These are phyloP conservation scores for Pseudopithomyces maydicus DNA, from an alignment of 2,329 filamentous ascomycete genomes.

Conservation along the genomic window DNA sequence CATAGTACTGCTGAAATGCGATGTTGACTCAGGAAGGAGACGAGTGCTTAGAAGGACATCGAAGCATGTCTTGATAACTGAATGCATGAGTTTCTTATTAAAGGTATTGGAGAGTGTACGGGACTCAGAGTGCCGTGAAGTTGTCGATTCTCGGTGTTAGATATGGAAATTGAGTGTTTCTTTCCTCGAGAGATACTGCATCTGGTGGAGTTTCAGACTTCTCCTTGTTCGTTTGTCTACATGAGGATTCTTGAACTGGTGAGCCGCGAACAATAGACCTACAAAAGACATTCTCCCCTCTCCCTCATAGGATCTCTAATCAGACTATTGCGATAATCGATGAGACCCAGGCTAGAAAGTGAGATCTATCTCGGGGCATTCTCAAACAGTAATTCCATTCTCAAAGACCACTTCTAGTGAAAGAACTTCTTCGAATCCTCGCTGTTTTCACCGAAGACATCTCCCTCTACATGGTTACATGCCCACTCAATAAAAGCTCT, in stretches of 20 bases:
- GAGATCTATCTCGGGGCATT: neutral
- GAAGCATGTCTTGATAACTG: neutral
- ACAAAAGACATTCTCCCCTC: neutral
- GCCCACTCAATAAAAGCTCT: slow-evolving; percentile 3
- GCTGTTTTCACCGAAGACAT: slow-evolving; percentile 1
- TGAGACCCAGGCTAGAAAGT: neutral
- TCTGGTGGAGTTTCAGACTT: neutral
- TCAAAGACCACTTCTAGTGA: neutral
- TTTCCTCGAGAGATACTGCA: too few relatives aligned
- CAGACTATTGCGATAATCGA: slow-evolving; percentile 3
- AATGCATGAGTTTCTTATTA: neutral
- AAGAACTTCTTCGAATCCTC: slow-evolving; percentile 10
- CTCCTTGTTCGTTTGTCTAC: neutral
- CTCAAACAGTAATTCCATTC: slow-evolving; percentile 1
- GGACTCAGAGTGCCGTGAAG: neutral
- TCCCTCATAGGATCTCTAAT: slow-evolving; percentile 7
- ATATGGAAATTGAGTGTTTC: neutral
- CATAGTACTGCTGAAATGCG: too few relatives aligned
- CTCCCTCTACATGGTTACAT: neutral
- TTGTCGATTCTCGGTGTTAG: neutral
- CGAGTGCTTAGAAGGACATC: neutral
- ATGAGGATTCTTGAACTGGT: too few relatives aligned
- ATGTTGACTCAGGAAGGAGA: neutral
- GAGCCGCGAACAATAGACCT: too few relatives aligned
- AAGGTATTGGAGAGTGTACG: neutral